Base-by-base conservation (phyloP, 1,284 basidiomycete species). In the Taiwanofungus camphoratus region DNA sequence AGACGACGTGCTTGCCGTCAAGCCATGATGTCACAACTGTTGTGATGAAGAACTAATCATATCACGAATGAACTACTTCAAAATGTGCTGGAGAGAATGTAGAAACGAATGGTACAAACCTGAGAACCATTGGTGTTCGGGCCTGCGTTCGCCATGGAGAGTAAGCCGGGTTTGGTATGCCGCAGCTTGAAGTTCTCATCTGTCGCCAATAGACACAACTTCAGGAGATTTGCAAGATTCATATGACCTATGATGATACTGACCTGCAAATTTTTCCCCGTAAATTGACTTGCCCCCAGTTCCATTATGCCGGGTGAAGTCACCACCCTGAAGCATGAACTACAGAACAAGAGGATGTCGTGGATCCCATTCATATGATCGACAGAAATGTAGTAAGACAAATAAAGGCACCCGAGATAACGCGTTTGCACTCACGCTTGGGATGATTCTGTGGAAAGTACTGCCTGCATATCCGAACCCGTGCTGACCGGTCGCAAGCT, bases 31-130 rank as follows among this genome's bases (percentile, higher is more conserved):
- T 83, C 31, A 79, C 70, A 39, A 82, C 79, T 7, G 92, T 95
- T 27, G 92, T 94, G 65, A 95, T 85, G 66, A 92, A 92, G 71
- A 92, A 92, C 76, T 83, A n/a, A n/a, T n/a, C n/a, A n/a, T n/a
- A n/a, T n/a, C n/a, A 51, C 11, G 24, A 15, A 5, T 33, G 22
- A 33, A 31, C 24, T 15, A 3, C 29, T 26, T 5, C 22, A 18
- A 6, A 38, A 22, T 32, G 34, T 34, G n/a, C 23, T 6, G 21
- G 12, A 13, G 13, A n/a, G 11, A 13, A 38, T 9, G 36, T 13
- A 4, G 19, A 11, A 26, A 5, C 3, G 41, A 21, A 30, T 11
- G 1, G n/a, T 12, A 42, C 65, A 42, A 48, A 75, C 77, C 61
- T 84, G 82, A 2, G 82, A 86, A 20, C 85, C 85, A 50, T 87